These are phyloP conservation scores for Sungouiozyma ichnusensis DNA, from an alignment of 805 yeast species.

Conservation along the genomic window DNA sequence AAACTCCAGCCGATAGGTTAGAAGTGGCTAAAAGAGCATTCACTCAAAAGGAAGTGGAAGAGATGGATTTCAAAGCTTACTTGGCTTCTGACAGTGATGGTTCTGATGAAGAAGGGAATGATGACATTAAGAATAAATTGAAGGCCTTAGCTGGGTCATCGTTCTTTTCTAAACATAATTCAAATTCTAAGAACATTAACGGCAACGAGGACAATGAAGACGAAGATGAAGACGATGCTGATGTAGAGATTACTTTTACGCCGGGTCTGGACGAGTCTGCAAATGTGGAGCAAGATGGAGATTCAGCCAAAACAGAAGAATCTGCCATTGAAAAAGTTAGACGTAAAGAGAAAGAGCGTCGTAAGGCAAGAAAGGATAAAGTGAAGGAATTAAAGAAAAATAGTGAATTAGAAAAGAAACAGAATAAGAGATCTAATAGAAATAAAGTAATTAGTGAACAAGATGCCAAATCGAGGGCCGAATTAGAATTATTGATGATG, in stretches of 20 bases:
- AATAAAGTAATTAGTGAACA: slow-evolving; percentile 21
- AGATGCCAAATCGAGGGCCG: slow-evolving; percentile 55
- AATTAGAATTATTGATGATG: slow-evolving; percentile 40
- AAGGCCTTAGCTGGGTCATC: slow-evolving; percentile 43
- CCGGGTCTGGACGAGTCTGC: slow-evolving; percentile 56
- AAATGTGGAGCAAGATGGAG: slow-evolving; percentile 17
- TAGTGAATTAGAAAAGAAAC: slow-evolving; percentile 42
- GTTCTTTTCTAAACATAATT: slow-evolving; percentile 27
- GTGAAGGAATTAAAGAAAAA: slow-evolving; percentile 48
- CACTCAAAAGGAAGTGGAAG: slow-evolving; percentile 78
- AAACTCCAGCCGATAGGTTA: slow-evolving; percentile 84
- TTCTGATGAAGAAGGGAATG: slow-evolving; percentile 34
- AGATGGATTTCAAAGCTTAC: slow-evolving; percentile 87
- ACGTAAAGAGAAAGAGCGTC: slow-evolving; percentile 88
- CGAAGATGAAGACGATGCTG: slow-evolving; percentile 56
- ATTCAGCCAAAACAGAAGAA: slow-evolving; percentile 41
- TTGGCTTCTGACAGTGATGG: slow-evolving; percentile 69
- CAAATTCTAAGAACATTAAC: slow-evolving; percentile 35
- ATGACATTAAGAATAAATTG: slow-evolving; percentile 45
- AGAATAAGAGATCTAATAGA: slow-evolving; percentile 28
- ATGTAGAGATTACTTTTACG: slow-evolving; percentile 91
- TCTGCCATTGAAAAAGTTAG: slow-evolving; percentile 69
- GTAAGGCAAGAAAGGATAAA: slow-evolving; percentile 71
- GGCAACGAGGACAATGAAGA: slow-evolving; percentile 28
- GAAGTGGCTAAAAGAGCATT: slow-evolving; percentile 71